Percentiles rank a stretch among this genome's conserved stretches.
Evolutionary conservation across 306 rosid genomes (phyloP).

Genomic region (Cicer arietinum): DNA sequence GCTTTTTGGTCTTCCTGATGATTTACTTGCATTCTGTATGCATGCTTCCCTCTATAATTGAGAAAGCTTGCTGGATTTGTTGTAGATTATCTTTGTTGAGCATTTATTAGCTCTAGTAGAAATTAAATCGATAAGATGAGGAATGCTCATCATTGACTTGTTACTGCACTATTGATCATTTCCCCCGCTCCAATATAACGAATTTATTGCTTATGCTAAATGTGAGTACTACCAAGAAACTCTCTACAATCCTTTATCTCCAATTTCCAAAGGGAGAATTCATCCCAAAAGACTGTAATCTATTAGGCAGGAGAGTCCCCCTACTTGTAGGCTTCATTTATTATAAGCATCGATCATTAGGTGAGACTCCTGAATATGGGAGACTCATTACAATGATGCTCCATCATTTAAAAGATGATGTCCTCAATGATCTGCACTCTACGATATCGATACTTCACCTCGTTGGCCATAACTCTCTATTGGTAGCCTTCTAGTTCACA

Average conservation of each 20-base stretch:
- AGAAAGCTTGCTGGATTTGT: constrained; percentile 41
- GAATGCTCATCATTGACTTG: constrained; percentile 29
- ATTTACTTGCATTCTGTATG: constrained; percentile 44
- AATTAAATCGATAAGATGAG: constrained; percentile 37
- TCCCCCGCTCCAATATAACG: neutral
- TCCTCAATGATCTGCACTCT: too few species aligned
- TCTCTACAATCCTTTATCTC: neutral
- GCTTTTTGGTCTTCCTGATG: constrained; percentile 33
- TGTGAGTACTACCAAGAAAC: neutral
- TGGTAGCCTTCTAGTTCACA: too few species aligned
- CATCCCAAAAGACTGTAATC: too few species aligned
- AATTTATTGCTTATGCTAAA: neutral
- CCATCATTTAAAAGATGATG: too few species aligned
- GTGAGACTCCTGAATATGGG: too few species aligned
- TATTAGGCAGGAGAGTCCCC: too few species aligned
- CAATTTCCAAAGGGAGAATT: too few species aligned
- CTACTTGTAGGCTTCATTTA: too few species aligned
- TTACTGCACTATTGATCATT: constrained; percentile 11
- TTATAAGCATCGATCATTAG: too few species aligned
- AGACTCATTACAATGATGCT: too few species aligned
- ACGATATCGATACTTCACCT: too few species aligned
- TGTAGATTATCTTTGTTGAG: constrained; percentile 50
- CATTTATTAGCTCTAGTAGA: constrained; percentile 31
- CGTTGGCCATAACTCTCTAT: too few species aligned
- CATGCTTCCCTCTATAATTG: constrained; percentile 30